These are phyloP conservation scores for Penicillium verrucosum DNA, from an alignment of 2,329 filamentous ascomycete species.

Conservation along the genomic window DNA sequence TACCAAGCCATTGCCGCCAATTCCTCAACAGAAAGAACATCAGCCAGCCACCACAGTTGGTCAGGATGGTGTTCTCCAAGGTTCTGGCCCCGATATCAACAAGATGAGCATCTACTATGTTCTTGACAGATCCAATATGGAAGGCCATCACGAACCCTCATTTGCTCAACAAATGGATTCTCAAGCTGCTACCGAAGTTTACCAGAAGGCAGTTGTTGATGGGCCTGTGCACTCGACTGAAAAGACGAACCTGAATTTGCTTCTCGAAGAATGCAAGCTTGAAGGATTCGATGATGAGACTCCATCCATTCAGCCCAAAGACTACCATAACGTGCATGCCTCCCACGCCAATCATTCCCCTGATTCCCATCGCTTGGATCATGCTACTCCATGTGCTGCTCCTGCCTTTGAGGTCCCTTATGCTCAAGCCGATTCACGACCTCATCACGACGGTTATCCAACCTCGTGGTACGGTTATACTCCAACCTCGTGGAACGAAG, in stretches of 20 bases:
- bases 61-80: neutral
- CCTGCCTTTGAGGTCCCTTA: neutral
- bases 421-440: neutral
- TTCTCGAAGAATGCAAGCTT: neutral
- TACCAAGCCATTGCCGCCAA: neutral
- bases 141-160: neutral
- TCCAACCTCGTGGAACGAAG: neutral
- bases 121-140: neutral
- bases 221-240: neutral
- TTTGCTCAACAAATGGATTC: neutral
- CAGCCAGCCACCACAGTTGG: neutral
- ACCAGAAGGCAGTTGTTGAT: neutral
- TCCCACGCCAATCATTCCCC: neutral
- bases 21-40: neutral
- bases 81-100: neutral
- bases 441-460: neutral
- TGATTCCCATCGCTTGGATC: neutral
- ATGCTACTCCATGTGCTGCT: neutral
- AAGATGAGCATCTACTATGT: neutral
- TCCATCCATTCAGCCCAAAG: neutral
- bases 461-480: neutral
- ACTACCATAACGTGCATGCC: neutral
- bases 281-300: neutral
- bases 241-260: neutral
- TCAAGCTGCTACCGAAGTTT: neutral